Percentiles rank a stretch among this genome's conserved stretches.
Conservation (phyloP, 2,329 filamentous ascomycete genomes). For the Zalaria sp. region DNA sequence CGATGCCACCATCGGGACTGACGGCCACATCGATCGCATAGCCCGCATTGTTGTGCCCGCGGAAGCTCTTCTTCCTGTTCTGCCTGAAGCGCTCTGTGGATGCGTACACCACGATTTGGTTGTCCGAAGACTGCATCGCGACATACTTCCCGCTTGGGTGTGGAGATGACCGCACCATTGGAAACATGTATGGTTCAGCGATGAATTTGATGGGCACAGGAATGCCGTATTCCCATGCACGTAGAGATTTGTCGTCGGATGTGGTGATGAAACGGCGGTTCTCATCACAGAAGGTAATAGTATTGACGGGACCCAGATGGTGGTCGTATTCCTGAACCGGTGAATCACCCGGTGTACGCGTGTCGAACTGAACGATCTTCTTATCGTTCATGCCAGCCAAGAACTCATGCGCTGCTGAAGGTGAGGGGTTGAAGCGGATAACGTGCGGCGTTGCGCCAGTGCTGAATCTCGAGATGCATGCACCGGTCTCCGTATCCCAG, state of each 20-base stretch:
- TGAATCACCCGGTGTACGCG: conserved; percentile 46
- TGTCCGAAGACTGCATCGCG: conserved; percentile 84
- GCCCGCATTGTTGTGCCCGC: conserved; percentile 90
- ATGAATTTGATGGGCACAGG: conserved; percentile 98
- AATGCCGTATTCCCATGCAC: conserved; percentile 97
- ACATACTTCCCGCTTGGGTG: conserved; percentile 92
- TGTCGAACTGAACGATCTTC: conserved; percentile 97
- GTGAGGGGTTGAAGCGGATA: conserved; percentile 77
- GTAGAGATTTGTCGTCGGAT: conserved; percentile 88
- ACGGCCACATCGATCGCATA: conserved; percentile 83
- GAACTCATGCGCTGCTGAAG: conserved; percentile 72
- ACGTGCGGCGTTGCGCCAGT: conserved; percentile 94
- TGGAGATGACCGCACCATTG: conserved; percentile 69
- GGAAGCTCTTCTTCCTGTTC: conserved; percentile 92
- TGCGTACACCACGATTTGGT: conserved; percentile 92
- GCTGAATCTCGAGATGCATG: conserved; percentile 75
- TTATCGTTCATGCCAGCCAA: conserved; percentile 96
- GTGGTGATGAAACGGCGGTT: conserved; percentile 95
- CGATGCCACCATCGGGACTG: conserved; percentile 81
- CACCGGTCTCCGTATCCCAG: conserved; percentile 93
- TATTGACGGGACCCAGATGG: conserved; percentile 94
- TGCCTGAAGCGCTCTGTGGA: conserved; percentile 92
- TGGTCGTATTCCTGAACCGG: conserved; percentile 97
- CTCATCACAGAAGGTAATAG: conserved; percentile 89
- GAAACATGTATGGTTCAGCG: conserved; percentile 95